Evolutionary conservation across 345 rosid species (phyloP).

Genomic region (Citrus inodora): DNA sequence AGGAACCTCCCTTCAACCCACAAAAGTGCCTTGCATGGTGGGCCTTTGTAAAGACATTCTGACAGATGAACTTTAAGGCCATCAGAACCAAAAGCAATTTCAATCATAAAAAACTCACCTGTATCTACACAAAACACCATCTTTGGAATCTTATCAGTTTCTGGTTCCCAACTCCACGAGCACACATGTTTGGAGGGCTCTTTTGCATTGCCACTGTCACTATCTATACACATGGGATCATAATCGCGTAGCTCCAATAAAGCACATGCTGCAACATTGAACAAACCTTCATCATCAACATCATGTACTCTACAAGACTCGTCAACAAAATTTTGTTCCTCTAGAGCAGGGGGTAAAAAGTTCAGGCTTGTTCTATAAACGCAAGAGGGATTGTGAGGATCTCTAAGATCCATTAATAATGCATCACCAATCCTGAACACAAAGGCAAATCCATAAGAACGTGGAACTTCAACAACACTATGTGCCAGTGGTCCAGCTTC

Average conservation of each 20-base stretch:
- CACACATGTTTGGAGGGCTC: slow-evolving; percentile 56
- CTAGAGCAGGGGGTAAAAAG: slow-evolving; percentile 54
- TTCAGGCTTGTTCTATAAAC: slow-evolving; percentile 68
- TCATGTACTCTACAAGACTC: slow-evolving; percentile 74
- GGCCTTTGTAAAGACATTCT: slow-evolving; percentile 77
- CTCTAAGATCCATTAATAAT: slow-evolving; percentile 93
- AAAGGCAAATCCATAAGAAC: slow-evolving; percentile 80
- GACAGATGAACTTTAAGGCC: slow-evolving; percentile 56
- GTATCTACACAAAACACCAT: slow-evolving; percentile 80
- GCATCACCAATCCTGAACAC: slow-evolving; percentile 90
- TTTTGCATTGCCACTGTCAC: slow-evolving; percentile 48
- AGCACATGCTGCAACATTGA: slow-evolving; percentile 94
- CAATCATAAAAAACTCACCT: slow-evolving; percentile 84
- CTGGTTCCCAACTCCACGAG: slow-evolving; percentile 98
- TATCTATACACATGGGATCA: slow-evolving; percentile 98
- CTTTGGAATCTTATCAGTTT: slow-evolving; percentile 51
- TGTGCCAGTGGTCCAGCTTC: slow-evolving; percentile 87
- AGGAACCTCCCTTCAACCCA: slow-evolving; percentile 87
- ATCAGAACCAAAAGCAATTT: slow-evolving; percentile 46
- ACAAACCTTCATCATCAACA: slow-evolving; percentile 91
- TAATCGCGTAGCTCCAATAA: slow-evolving; percentile 83
- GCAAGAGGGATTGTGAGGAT: slow-evolving; percentile 68
- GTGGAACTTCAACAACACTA: slow-evolving; percentile 80
- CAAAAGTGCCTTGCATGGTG: slow-evolving; percentile 76
- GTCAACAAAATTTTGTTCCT: slow-evolving; percentile 71